Evolutionary conservation across 106 monocot genomes (phyloP).

Genomic region (Dendrobium huoshanense): DNA sequence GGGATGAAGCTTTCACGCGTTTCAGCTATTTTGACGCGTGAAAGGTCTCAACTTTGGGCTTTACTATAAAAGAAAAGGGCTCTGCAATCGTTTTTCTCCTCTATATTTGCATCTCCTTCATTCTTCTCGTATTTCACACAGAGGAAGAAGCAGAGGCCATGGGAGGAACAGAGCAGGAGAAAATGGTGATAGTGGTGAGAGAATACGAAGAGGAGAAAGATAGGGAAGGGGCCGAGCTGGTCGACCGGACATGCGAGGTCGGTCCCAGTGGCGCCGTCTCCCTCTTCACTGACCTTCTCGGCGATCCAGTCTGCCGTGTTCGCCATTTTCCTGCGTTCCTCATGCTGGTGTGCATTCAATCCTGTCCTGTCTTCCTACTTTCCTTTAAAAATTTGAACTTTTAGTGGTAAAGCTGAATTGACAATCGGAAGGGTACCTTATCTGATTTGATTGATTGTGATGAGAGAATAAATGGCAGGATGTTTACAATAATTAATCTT

Average conservation of each 20-base stretch:
- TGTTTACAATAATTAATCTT: too few species aligned
- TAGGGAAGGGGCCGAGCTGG: constrained; percentile 29
- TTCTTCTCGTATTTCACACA: neutral
- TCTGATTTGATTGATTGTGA: too few species aligned
- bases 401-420: neutral
- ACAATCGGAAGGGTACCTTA: too few species aligned
- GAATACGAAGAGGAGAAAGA: constrained; percentile 47
- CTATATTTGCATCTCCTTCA: neutral
- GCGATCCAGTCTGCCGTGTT: constrained; percentile 35
- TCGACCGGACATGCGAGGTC: constrained; percentile 71
- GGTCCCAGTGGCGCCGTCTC: constrained; percentile 43
- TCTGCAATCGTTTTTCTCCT: neutral
- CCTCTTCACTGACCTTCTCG: constrained; percentile 35
- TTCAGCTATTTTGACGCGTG: neutral
- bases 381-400: neutral
- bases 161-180: constrained; percentile 5
- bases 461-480: too few species aligned
- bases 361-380: neutral
- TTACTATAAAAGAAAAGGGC: neutral
- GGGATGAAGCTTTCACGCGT: neutral
- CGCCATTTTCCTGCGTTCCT: constrained; percentile 31
- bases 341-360: constrained; percentile 23
- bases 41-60: neutral
- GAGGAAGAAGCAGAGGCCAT: neutral
- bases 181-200: constrained; percentile 22